phyloP scores from a whole-genome alignment of 257 asterid species.

The Haberlea rhodopensis region DNA sequence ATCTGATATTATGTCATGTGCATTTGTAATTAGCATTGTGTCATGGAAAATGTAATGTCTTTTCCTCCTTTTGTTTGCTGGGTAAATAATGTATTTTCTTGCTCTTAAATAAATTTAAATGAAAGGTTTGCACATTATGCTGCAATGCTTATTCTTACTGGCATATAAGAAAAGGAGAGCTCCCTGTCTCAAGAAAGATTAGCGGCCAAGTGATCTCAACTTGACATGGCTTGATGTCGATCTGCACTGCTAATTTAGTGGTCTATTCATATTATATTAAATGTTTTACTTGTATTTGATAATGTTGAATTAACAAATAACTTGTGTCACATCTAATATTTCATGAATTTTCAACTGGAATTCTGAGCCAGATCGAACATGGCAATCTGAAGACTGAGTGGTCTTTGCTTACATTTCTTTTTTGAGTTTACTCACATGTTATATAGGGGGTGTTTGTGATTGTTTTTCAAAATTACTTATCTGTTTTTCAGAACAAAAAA shows the following conservation, averaged over 20 bases:
- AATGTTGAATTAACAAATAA: background rate
- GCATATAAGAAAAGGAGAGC: background rate
- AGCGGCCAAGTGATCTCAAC: background rate
- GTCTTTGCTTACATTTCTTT: background rate
- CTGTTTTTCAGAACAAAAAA: no score
- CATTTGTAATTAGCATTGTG: background rate
- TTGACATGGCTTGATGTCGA: background rate
- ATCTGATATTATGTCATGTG: background rate
- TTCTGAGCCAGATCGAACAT: background rate
- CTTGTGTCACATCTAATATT: constrained; percentile 3
- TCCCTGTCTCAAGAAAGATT: background rate
- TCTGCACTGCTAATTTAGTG: background rate
- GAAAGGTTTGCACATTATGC: background rate
- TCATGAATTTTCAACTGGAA: background rate
- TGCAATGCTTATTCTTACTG: background rate
- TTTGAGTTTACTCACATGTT: background rate
- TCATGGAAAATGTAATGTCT: background rate
- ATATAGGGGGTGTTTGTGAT: no score
- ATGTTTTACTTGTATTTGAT: constrained; percentile 12
- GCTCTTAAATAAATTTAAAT: no score
- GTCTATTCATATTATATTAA: background rate
- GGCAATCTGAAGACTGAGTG: background rate
- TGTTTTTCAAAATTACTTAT: no score
- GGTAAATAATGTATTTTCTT: background rate
- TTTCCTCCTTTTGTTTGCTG: no score